Conservation (phyloP, 2,329 filamentous ascomycete genomes). For the Diaporthe eres region DNA sequence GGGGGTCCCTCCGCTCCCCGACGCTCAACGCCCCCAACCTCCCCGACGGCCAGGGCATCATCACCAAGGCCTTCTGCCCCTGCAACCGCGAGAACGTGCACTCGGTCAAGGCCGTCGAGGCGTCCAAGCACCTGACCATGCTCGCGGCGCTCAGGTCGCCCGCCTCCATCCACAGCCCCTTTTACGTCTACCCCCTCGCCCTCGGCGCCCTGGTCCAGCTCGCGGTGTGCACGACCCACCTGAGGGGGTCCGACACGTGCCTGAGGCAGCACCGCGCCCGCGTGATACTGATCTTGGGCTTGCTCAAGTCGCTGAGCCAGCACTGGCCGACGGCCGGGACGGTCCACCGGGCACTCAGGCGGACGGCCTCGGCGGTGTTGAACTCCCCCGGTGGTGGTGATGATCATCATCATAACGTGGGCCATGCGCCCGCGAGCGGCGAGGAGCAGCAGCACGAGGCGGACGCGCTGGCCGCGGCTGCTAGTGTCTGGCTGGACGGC, state of each 20-base stretch:
- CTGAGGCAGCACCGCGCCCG: constrained; percentile 4
- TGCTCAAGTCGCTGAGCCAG: constrained; percentile 5
- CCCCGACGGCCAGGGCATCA: constrained; percentile 5
- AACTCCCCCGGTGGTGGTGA: not conserved
- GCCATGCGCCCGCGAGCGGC: not conserved
- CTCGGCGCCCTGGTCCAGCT: constrained; percentile 7
- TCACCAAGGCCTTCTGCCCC: not conserved
- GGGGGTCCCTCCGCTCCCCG: not conserved
- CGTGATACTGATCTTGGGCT: not conserved
- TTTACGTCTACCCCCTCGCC: not conserved
- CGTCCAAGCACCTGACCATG: not conserved
- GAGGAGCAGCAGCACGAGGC: not conserved
- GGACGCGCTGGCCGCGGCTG: not conserved
- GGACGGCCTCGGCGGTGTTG: not conserved
- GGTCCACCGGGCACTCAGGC: not conserved
- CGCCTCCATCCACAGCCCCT: not conserved
- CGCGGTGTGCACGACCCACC: not conserved
- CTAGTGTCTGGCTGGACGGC: constrained; percentile 1
- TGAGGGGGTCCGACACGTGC: not conserved
- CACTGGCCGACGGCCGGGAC: constrained; percentile 7
- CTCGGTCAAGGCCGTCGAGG: constrained; percentile 7
- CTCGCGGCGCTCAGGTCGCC: not conserved
- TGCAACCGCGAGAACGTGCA: constrained; percentile 13
- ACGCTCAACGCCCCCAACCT: not conserved
- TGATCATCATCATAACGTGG: not conserved